Conservation (phyloP, 805 yeast genomes). For the Saccharomycopsis oosterbeekiorum region DNA sequence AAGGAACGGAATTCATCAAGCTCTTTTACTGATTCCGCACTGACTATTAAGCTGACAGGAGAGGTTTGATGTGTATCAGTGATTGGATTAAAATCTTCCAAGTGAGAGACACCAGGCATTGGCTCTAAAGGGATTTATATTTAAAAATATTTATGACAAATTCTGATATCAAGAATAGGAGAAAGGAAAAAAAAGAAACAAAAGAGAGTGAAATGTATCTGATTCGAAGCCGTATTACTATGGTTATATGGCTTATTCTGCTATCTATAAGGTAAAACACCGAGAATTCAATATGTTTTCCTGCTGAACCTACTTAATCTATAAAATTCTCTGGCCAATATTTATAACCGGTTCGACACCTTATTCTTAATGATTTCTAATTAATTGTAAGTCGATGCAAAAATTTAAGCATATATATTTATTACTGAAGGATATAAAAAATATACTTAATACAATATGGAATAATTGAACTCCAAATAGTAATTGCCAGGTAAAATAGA, state of each 20-base stretch:
- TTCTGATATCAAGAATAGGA: not conserved
- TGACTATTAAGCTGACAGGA: slow-evolving; percentile 1
- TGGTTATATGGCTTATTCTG: no score
- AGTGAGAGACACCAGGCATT: slow-evolving; percentile 1
- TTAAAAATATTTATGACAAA: not conserved
- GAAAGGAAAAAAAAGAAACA: not conserved
- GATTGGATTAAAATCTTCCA: slow-evolving; percentile 9
- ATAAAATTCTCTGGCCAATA: no score
- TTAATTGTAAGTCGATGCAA: no score
- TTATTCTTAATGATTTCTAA: no score
- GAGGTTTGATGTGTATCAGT: slow-evolving; percentile 8
- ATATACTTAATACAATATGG: not conserved
- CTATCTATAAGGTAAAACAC: no score
- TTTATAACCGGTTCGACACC: no score
- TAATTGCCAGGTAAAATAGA: no score
- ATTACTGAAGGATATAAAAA: not conserved
- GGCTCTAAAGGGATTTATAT: not conserved
- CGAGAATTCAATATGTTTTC: no score
- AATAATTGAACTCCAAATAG: not conserved
- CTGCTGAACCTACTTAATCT: no score
- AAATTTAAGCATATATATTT: not conserved
- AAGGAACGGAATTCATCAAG: not conserved
- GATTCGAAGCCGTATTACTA: not conserved
- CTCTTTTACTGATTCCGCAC: not conserved
- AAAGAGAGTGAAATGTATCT: no score